These are phyloP conservation scores for Trichoderma koningii DNA, from an alignment of 2,329 filamentous ascomycete genomes.

Conservation along the genomic window DNA sequence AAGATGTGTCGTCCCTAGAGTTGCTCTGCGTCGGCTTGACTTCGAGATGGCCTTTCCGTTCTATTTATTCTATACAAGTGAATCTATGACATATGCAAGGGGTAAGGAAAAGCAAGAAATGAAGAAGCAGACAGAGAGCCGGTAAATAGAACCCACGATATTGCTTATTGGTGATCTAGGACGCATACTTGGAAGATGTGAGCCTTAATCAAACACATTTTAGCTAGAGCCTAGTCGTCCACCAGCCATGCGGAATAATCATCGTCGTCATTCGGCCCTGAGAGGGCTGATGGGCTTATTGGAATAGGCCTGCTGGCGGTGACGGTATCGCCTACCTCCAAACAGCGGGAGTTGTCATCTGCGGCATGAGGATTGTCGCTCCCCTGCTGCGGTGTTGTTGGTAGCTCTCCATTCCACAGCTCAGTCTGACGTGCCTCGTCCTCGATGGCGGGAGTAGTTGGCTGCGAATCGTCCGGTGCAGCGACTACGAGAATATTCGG, in stretches of 20 bases:
- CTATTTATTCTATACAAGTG: conserved; percentile 19
- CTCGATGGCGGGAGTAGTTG: conserved; percentile 52
- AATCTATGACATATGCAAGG: conserved; percentile 2
- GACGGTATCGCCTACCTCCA: background rate
- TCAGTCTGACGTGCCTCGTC: conserved; percentile 32
- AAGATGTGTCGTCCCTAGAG: conserved; percentile 1
- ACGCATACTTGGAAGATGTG: background rate
- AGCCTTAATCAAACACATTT: background rate
- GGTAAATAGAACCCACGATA: too few relatives aligned
- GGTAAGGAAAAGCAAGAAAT: background rate
- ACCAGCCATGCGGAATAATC: conserved; percentile 37
- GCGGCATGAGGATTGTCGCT: background rate
- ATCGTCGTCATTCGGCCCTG: conserved; percentile 31
- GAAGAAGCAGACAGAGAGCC: background rate
- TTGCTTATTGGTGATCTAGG: background rate
- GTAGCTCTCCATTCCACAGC: conserved; percentile 17
- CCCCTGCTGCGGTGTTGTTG: background rate
- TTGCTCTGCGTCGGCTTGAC: background rate
- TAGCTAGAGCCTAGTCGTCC: conserved; percentile 27
- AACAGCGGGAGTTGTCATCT: background rate
- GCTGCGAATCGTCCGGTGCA: conserved; percentile 64
- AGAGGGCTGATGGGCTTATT: conserved; percentile 27
- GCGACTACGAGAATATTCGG: conserved; percentile 65
- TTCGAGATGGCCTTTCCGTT: background rate
- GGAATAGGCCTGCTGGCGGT: conserved; percentile 14